A percentile compares a stretch with the other conserved stretches of the same genome.
phyloP scores from a whole-genome alignment of 768 basidiomycete species.

The Boletus sp. region DNA sequence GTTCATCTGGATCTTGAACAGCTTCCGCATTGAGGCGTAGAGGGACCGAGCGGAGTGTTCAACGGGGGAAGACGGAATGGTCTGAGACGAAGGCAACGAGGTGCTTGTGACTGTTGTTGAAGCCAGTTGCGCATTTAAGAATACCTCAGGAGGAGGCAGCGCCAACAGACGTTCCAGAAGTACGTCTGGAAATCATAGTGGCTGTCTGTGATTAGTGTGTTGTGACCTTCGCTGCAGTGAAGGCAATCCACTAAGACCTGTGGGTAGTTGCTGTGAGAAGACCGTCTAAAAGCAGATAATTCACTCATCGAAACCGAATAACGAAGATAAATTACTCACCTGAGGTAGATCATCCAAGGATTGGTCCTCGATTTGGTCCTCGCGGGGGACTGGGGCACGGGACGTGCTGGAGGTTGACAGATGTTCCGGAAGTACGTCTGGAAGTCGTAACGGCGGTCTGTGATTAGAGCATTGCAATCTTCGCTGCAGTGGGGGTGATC shows the following conservation, averaged over 20 bases:
- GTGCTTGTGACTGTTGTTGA: background rate
- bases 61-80: background rate
- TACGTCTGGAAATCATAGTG: background rate
- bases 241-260: background rate
- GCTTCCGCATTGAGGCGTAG: background rate
- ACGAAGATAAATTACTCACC: too few species aligned
- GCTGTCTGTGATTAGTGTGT: too few species aligned
- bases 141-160: background rate
- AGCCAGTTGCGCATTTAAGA: background rate
- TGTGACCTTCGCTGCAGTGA: background rate
- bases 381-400: too few species aligned
- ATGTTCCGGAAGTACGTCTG: too few species aligned
- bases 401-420: too few species aligned
- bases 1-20: background rate
- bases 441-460: too few species aligned
- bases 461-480: too few species aligned
- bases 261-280: background rate
- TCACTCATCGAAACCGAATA: too few species aligned
- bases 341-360: too few species aligned
- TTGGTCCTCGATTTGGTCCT: too few species aligned
- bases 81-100: background rate
- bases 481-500: too few species aligned
- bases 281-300: background rate
- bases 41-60: background rate
- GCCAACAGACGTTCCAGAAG: background rate